Evolutionary conservation across 2,329 filamentous ascomycete genomes (phyloP), one percentile per base, ranked within the genome.

Genomic region (Ophiostoma perfectum): DNA sequence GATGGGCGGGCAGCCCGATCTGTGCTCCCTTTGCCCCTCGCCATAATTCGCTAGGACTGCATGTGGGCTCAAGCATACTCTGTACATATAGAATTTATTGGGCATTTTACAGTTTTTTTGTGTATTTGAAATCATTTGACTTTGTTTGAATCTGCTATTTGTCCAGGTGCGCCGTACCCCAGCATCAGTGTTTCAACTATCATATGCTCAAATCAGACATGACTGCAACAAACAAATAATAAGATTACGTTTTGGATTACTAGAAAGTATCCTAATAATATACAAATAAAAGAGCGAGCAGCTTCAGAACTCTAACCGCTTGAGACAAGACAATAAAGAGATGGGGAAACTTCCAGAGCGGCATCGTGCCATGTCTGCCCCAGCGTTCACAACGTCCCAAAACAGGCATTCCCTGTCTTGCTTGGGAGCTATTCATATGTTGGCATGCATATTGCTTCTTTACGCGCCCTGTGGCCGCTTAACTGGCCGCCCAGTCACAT

Each of bases 391-490:
- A 11, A 14, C 18, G 2, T 55, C 18, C 49, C 49, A 39, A 39
- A 39, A 5, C 58, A 62, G 58, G 58, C 58, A 62, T 62, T 42
- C 39, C 60, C 60, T 63, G 60, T 63, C 16, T 62, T 39, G n/a
- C 4, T 41, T 38, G 12, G 39, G 60, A 18, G 60, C 38, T 42
- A 42, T 9, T 62, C 11, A 42, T 38, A n/a, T n/a, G 14, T 60
- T 27, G 58, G 12, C 55, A 36, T 62, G 7, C 38, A 62, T 42
- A 42, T 64, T 64, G 63, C 63, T 64, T 64, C 63, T 64, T 47
- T 64, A 64, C 63, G 63, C 63, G 63, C 63, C 63, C 42, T 63
- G 60, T 41, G 60, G 63, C 63, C 39, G 18, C 62, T 27, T 11
- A 11, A 12, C 39, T 9, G 39, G 58, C 14, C 36, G 4, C 58